A percentile compares a stretch with the other conserved stretches of the same genome.
phyloP scores from a whole-genome alignment of 2,329 filamentous ascomycete species.

The Aspergillus texensis region DNA sequence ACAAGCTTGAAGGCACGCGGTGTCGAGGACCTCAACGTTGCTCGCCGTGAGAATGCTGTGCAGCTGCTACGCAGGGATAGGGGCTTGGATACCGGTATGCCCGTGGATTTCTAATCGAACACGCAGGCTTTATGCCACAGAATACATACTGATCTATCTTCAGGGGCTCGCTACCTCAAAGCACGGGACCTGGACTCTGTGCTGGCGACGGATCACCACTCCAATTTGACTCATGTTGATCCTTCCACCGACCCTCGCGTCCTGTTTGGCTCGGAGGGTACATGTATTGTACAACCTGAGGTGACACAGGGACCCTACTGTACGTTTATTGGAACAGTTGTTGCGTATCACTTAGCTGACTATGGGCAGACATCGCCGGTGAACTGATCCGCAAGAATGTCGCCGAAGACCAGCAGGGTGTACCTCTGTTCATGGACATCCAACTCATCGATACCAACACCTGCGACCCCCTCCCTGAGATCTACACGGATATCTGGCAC shows the following conservation, averaged over 20 bases:
- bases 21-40: conserved; percentile 47
- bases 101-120: neutral
- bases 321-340: conserved; percentile 15
- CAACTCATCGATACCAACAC: conserved; percentile 46
- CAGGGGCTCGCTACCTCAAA: conserved; percentile 26
- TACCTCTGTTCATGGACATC: conserved; percentile 44
- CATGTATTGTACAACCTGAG: conserved; percentile 58
- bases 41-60: conserved; percentile 48
- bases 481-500: conserved; percentile 45
- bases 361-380: conserved; percentile 34
- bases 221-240: conserved; percentile 31
- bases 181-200: conserved; percentile 39
- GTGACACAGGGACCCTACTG: conserved; percentile 59
- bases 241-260: conserved; percentile 25
- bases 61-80: conserved; percentile 49
- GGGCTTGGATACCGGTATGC: conserved; percentile 33
- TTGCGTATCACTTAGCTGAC: conserved; percentile 1
- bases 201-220: conserved; percentile 44
- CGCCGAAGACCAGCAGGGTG: conserved; percentile 34
- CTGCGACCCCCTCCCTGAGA: conserved; percentile 42
- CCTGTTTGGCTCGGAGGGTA: conserved; percentile 35
- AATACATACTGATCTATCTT: neutral
- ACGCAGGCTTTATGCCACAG: neutral
- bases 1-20: conserved; percentile 52
- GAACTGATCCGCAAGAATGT: conserved; percentile 44